Percentiles rank a stretch among this genome's conserved stretches.
Evolutionary conservation across 371 early-diverging fungal genomes (phyloP).

Genomic region (Rhizopus arrhizus): DNA sequence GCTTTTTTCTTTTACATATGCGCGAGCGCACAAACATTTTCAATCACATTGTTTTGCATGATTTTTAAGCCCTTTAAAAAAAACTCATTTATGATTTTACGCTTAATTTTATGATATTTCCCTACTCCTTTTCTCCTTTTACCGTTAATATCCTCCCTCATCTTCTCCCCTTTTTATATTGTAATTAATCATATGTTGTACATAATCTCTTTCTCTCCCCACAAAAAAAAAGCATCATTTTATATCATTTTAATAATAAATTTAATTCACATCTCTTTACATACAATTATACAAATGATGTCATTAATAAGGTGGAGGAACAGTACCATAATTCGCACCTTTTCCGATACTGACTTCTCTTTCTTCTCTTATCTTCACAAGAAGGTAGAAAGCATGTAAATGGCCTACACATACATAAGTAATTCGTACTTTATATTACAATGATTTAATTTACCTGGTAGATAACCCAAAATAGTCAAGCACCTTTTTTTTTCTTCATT

Average conservation of each 20-base stretch:
- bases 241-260: no score
- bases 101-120: neutral
- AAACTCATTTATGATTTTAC: no score
- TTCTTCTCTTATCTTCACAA: conserved; percentile 42
- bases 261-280: no score
- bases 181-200: conserved; percentile 9
- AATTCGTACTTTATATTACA: no score
- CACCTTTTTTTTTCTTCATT: conserved; percentile 17
- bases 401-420: conserved; percentile 23
- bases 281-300: no score
- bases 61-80: neutral
- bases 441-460: conserved; percentile 30
- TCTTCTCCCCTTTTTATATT: neutral
- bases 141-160: no score
- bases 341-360: neutral
- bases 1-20: conserved; percentile 4
- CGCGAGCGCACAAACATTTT: conserved; percentile 10
- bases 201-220: neutral
- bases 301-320: neutral
- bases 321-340: neutral
- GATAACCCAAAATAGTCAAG: conserved; percentile 44
- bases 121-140: neutral
- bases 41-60: conserved; percentile 5
- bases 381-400: conserved; percentile 48
- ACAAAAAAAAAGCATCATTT: neutral